These are phyloP conservation scores for Pezicula rhizophila DNA, from an alignment of 2,329 filamentous ascomycete genomes.

Conservation along the genomic window DNA sequence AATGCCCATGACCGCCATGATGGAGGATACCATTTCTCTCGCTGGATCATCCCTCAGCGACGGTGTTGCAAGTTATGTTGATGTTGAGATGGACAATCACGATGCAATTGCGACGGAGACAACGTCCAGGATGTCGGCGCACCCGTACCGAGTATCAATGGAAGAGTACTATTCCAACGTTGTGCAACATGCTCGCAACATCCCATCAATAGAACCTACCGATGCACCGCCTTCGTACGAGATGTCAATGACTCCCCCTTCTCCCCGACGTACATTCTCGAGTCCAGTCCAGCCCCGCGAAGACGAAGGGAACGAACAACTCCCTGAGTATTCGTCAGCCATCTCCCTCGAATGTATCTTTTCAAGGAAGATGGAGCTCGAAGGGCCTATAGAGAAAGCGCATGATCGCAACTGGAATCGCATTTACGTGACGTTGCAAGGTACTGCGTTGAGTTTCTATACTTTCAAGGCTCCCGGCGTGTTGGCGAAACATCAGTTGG, in stretches of 20 bases:
- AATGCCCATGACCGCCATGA: too few species aligned
- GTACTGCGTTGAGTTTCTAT: slow-evolving; percentile 63
- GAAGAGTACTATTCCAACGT: slow-evolving; percentile 9
- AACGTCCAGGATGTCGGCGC: too few species aligned
- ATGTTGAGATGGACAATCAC: too few species aligned
- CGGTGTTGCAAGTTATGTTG: too few species aligned
- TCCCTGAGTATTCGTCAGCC: slow-evolving; percentile 52
- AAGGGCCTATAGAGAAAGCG: slow-evolving; percentile 56
- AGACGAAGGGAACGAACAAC: slow-evolving; percentile 36
- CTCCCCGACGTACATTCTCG: slow-evolving; percentile 16
- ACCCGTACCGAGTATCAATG: slow-evolving; percentile 11
- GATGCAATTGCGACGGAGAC: too few species aligned
- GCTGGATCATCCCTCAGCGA: too few species aligned
- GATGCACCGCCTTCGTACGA: slow-evolving; percentile 18
- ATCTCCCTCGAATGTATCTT: slow-evolving; percentile 52
- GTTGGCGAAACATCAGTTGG: slow-evolving; percentile 41
- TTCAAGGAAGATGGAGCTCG: slow-evolving; percentile 59
- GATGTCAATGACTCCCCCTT: slow-evolving; percentile 8
- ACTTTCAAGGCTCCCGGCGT: slow-evolving; percentile 53
- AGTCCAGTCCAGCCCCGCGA: slow-evolving; percentile 27
- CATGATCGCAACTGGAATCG: slow-evolving; percentile 58
- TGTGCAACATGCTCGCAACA: slow-evolving; percentile 1
- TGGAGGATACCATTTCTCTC: too few species aligned
- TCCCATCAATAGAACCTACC: slow-evolving; percentile 1
- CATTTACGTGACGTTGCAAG: slow-evolving; percentile 57